These are phyloP conservation scores for Erysiphe pulchra DNA, from an alignment of 2,329 filamentous ascomycete species.

Conservation along the genomic window DNA sequence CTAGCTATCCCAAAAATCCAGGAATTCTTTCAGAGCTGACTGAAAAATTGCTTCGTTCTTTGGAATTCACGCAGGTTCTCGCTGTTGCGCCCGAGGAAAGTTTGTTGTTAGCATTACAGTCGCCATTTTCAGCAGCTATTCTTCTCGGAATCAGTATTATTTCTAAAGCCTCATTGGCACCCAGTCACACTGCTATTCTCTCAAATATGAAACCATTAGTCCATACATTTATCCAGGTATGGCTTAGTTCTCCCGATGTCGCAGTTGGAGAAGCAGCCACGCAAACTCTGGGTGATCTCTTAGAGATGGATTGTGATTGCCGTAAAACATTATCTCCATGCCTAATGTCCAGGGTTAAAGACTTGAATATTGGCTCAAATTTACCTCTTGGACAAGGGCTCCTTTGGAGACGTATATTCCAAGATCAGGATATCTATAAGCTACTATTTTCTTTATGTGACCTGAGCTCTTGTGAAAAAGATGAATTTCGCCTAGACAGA, in stretches of 20 bases:
- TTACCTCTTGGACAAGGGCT: constrained; percentile 22
- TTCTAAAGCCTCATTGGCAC: constrained; percentile 24
- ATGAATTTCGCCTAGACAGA: constrained; percentile 8
- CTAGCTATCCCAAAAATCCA: constrained; percentile 24
- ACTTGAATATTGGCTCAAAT: constrained; percentile 15
- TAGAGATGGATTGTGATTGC: constrained; percentile 27
- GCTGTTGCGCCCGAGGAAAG: constrained; percentile 24
- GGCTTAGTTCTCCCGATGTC: constrained; percentile 26
- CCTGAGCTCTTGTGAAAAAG: constrained; percentile 5
- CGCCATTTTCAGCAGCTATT: constrained; percentile 28
- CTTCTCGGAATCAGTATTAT: constrained; percentile 30
- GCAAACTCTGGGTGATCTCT: constrained; percentile 24
- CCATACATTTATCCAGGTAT: constrained; percentile 21
- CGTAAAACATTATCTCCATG: constrained; percentile 6
- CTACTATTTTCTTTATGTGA: constrained; percentile 19
- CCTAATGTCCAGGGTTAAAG: constrained; percentile 11
- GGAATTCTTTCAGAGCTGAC: constrained; percentile 24
- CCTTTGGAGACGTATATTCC: constrained; percentile 28
- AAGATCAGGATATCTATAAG: constrained; percentile 19
- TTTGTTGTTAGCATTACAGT: constrained; percentile 25
- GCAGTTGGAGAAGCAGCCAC: constrained; percentile 28
- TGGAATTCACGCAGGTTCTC: constrained; percentile 25
- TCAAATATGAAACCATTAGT: constrained; percentile 23
- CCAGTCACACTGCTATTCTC: constrained; percentile 24
- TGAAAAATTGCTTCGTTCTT: constrained; percentile 27